Base-by-base conservation (phyloP, 768 basidiomycete species). In the Trametes elegans region DNA sequence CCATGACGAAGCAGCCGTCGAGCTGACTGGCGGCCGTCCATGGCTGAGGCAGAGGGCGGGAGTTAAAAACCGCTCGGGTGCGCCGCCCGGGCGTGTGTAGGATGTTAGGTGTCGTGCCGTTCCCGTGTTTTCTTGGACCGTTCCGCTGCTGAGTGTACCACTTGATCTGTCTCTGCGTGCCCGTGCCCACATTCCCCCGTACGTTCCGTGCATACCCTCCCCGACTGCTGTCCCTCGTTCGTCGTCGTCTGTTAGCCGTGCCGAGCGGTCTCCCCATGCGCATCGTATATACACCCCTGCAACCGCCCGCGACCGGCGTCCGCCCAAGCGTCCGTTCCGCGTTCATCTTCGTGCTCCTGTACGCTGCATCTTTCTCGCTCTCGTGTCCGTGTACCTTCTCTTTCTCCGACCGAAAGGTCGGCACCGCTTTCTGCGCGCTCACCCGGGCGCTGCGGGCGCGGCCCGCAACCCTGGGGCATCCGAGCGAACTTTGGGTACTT, bases 1-100 rank as follows among this genome's bases (percentile, higher is more conserved):
- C 59, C 14, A 53, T 58, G 53, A 54, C 50, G 46, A 63, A 63
- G 61, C 59, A 53, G 58, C 49, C 51, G 28, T 55, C 60, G 51
- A 60, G 55, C 26, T 63, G 49, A 62, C 41, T 53, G 23, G 28
- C 24, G 24, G 19, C 29, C 23, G 40, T 5, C 13, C n/a, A 11
- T 16, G 23, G 13, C 4, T 24, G 50, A 32, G 13, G 45, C 28
- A 21, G 6, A 16, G 16, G 26, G 16, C 11, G 14, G n/a, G 34
- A 13, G n/a, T 36, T 21, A 44, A 53, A 53, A 53, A 31, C 39
- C 13, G 51, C 40, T 18, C 27, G 27, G 21, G n/a, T 24, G 28
- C 28, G 5, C 40, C 29, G 36, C 13, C 27, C 31, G 26, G 13
- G 31, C 11, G 45, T 32, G 53, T 47, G 36, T 54, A 46, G 46